Evolutionary conservation across 2,329 filamentous ascomycete species (phyloP), one percentile per base, ranked within the genome.

Genomic region (Phyllosticta citrichinensis): DNA sequence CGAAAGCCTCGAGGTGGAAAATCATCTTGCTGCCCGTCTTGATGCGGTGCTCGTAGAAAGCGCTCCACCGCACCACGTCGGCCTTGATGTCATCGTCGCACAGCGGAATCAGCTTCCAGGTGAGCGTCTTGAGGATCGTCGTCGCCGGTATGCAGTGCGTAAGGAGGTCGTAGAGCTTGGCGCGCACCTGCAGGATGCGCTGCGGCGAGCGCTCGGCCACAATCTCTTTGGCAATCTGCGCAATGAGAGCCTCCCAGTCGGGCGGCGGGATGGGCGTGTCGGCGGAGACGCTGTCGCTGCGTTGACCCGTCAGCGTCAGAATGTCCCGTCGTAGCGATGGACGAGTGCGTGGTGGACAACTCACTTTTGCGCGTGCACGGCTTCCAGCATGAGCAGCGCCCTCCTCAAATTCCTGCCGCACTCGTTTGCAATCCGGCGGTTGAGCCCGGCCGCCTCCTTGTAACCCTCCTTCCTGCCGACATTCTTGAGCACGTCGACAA

Each of bases 71-170:
- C 66, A 99, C 88, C 4, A 99, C 87, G 62, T 99, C 93, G 2
- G 88, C 85, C 74, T 97, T 97, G 57, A 99, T 77, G 24, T 83
- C 86, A 71, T 97, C 92, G 68, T 97, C 93, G 59, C 96, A 88
- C 70, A 89, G 84, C 0, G 86, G 83, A 67, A 97, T 86, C 22
- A 99, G 81, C 75, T 96, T 96, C 79, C 96, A 97, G 0, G 93
- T 95, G 63, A 99, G 80, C 0, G 91, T 96, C 79, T 96, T 96
- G 68, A 99, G 82, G 64, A 99, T 92, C 0, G 89, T 95, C 0
- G 93, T 96, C 2, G 94, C 83, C 14, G 95, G 94, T 70, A 99
- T 99, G 75, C 95, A 99, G 74, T 99, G 94, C 6, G 93, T 96
- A 55, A 99, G 81, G 35, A 99, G 82, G 71, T 99, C 94, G 77